Base-by-base conservation (phyloP, 179 eudicot species). In the Spinacia oleracea region DNA sequence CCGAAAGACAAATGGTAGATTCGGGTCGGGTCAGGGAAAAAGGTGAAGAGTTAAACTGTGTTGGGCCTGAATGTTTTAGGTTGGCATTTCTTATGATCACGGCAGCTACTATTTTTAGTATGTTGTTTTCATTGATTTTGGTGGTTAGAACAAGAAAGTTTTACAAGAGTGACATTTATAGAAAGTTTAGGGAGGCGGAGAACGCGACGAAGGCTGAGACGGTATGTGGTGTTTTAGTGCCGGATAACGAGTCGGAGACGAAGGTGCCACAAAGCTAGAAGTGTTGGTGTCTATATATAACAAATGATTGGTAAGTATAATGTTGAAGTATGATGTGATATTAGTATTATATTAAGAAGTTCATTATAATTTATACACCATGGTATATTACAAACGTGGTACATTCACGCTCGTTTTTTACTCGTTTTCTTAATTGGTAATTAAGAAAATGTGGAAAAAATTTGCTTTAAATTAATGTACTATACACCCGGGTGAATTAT, bases 81-180 rank as follows among this genome's bases (percentile, higher is more conserved):
- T 64, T 78, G 50, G 76, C 85, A 9, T 82, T 82, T 70, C 69
- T 82, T n/a, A 63, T 82, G 7, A 82, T 82, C 25, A 71, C 79
- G 7, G 82, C 42, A 9, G 76, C 81, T 1, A 79, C 82, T 69
- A 0, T 82, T 0, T 74, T 75, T 63, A 75, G 79, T 60, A 70
- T 70, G 76, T 38, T 79, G 42, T 29, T 79, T 40, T 78, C 85
- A 18, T 62, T 82, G 20, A 63, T 82, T 31, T 75, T 82, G 73
- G 85, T 82, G 63, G 18, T 63, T 1, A 78, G 85, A 51, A 82
- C 85, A 25, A 79, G 79, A 55, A 82, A 79, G 35, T 82, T 82
- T 69, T 82, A 82, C 70, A 78, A 77, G 65, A 73, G 81, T 78
- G 84, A 82, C 50, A 82, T 82, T 38, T 82, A 82, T 75, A 75